Base-by-base conservation (phyloP, 176 grass and related monocot species). In the Rhynchospora tenuis region DNA sequence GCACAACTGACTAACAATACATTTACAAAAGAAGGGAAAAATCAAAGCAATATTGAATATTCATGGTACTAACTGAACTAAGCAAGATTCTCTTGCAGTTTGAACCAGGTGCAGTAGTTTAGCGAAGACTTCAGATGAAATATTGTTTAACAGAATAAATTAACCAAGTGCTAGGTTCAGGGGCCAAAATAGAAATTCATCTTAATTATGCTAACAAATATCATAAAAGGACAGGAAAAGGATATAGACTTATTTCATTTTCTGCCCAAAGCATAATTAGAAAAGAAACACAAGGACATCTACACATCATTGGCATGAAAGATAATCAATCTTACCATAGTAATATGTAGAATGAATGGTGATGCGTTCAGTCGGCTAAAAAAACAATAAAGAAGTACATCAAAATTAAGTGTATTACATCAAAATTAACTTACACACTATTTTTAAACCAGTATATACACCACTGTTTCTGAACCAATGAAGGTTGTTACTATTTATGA, bases 301-400 rank as follows among this genome's bases (percentile, higher is more conserved):
- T 64, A 24, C 60, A 47, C 78, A 12, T n/a, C 17, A 5, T 9
- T 57, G 0, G 27, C 59, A 55, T 7, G 33, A 75, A 73, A 77
- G 13, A 56, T 13, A 89, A 3, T 23, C 47, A 48, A 71, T 82
- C 84, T 91, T 87, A 98, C 92, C 95, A 44, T 95, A 98, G 81
- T 95, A 93, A 73, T 95, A 93, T 68, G 92, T 91, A 70, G 95
- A 98, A 26, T 91, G 83, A 65, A 98, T 98, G n/a, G 84, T 58
- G 15, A 95, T 98, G 6, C 95, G 90, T 88, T 98, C 89, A 10
- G 90, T 79, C 1, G 92, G 95, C 95, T 98, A 90, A 78, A 90
- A 94, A 56, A 59, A 45, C 15, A 73, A 90, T 62, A 62, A 27
- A 12, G 58, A 83, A 86, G 26, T 52, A 38, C 33, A 82, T 63